Conservation (phyloP, 1,139 yeast genomes). For the Tardiomyces digboiensis region DNA sequence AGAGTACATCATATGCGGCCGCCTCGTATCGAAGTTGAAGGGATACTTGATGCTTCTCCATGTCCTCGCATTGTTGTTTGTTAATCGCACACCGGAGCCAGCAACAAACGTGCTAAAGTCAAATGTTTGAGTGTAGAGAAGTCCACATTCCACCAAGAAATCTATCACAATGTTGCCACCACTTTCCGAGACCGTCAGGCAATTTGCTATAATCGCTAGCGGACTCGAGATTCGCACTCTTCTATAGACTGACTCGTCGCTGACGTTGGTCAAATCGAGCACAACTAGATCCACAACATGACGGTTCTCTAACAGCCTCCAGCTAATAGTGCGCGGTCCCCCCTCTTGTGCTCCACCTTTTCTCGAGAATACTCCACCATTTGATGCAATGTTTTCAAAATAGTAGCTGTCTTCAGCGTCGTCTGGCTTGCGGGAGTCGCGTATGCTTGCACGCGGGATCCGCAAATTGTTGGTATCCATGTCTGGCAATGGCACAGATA, state of each 20-base stretch:
- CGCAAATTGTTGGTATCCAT: not conserved
- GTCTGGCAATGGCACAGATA: not conserved
- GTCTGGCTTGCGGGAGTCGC: not conserved
- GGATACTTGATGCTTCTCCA: constrained; percentile 35
- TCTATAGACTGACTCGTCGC: constrained; percentile 1
- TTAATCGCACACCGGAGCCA: not conserved
- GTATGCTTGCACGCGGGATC: not conserved
- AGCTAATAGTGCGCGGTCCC: not conserved
- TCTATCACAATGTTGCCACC: constrained; percentile 15
- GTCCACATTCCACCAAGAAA: constrained; percentile 17
- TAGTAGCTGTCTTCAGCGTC: not conserved
- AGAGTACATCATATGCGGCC: constrained; percentile 47
- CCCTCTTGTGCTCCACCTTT: not conserved
- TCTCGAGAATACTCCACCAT: not conserved
- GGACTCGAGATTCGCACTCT: constrained; percentile 6
- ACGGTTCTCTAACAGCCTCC: constrained; percentile 1
- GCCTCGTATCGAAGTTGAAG: constrained; percentile 61
- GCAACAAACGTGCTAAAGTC: constrained; percentile 11
- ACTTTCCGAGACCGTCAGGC: constrained; percentile 16
- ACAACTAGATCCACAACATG: not conserved
- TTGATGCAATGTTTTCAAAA: not conserved
- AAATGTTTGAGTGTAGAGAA: constrained; percentile 17
- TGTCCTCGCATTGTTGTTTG: constrained; percentile 8
- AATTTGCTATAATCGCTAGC: constrained; percentile 11
- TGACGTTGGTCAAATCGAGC: not conserved